Evolutionary conservation across 257 asterid species (phyloP).

Genomic region (Orobanche coerulescens): DNA sequence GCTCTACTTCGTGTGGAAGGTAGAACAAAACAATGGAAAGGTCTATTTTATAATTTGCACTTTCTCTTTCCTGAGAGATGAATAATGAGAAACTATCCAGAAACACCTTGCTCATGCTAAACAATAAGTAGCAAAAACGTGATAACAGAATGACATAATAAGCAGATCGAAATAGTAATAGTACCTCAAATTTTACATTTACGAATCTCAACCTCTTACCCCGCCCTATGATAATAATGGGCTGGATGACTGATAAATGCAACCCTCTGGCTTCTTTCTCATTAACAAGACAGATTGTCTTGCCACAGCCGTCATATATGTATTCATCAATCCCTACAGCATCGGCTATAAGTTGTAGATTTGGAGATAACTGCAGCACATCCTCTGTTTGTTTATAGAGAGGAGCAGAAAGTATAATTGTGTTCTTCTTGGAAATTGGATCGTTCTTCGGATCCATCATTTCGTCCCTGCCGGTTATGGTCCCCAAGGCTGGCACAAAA

Average conservation of each 20-base stretch:
- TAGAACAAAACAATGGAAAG: not conserved
- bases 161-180: constrained; percentile 18
- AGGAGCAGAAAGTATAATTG: constrained; percentile 57
- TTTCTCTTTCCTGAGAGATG: not conserved
- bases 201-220: constrained; percentile 81
- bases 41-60: not conserved
- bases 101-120: not conserved
- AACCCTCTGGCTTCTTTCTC: constrained; percentile 48
- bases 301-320: constrained; percentile 91
- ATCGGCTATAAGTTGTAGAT: constrained; percentile 75
- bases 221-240: constrained; percentile 82
- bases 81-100: not conserved
- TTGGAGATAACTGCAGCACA: constrained; percentile 65
- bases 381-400: constrained; percentile 70
- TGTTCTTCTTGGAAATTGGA: constrained; percentile 61
- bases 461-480: constrained; percentile 94
- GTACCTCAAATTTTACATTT: constrained; percentile 93
- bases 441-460: constrained; percentile 89
- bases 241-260: constrained; percentile 39
- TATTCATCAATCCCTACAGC: constrained; percentile 76
- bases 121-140: constrained; percentile 9
- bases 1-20: constrained; percentile 1
- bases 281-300: constrained; percentile 56
- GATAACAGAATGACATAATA: constrained; percentile 1
- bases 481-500: constrained; percentile 92